Evolutionary conservation across 73 alveolate genomes (phyloP), one percentile per base, ranked within the genome.

Genomic region (Paramecium caudatum): DNA sequence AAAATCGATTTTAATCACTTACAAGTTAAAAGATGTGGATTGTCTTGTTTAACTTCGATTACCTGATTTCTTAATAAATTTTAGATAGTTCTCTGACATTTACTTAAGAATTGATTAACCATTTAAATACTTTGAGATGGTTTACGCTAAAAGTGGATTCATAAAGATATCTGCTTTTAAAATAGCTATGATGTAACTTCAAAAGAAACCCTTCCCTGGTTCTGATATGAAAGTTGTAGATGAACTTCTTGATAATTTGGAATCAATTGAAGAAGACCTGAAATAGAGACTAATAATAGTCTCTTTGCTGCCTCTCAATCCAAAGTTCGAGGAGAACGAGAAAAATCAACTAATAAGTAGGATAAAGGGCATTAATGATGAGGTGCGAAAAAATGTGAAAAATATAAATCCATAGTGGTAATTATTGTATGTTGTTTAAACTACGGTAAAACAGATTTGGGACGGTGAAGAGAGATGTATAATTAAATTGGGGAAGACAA

Each of bases 401-500:
- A 12, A 30, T 36, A 1, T 36, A 33, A 32, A 65, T 65, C 36
- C 30, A 9, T 32, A 65, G 1, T 65, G 83, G 83, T 36, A 65
- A 9, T 65, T 65, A 36, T 49, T 65, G 12, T 65, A 65, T 65
- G 49, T 65, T 1, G 83, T 65, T 13, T 36, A 65, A 65, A 65
- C 83, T 4, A 65, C 47, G 7, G 50, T n/a, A 10, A 65, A 7
- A 30, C 1, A 12, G 39, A 65, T 65, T 13, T 33, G 47, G 47
- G 39, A 65, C 34, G 83, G 83, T 3, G 23, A 65, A 32, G 83
- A 65, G 34, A 33, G 34, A n/a, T 25, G 15, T 25, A 4, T 65
- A 3, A 65, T 65, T 10, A 65, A 65, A 65, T 65, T 65, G 39
- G 83, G 83, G 4, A 65, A 65, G 34, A 65, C 83, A 13, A 23